Base-by-base conservation (phyloP, 495 filamentous ascomycete genomes). In the Choiromyces venosus region DNA sequence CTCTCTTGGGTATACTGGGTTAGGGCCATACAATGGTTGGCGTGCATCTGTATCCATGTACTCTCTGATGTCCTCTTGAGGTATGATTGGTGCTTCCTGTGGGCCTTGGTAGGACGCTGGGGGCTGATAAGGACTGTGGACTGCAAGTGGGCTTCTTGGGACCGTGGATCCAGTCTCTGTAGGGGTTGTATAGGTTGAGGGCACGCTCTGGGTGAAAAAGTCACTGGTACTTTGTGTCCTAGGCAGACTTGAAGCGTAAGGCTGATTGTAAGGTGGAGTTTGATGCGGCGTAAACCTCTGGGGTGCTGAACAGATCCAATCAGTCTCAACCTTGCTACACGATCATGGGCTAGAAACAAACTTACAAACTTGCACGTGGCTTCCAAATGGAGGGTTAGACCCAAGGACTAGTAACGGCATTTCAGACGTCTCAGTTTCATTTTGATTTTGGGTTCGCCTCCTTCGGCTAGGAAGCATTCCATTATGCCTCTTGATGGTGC, bases 401-500 rank as follows among this genome's bases (percentile, higher is more conserved):
- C 44, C 44, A 61, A 29, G 52, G 52, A 4, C 29, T 9, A 12
- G 52, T 29, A 29, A 3, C 10, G n/a, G 9, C n/a, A 29, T 16
- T 1, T 74, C 72, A 0, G 37, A 21, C 2, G 44, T 4, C 7
- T 77, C 75, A 56, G 66, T 29, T 33, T 67, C 56, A 42, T 72
- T 76, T 1, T 29, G 68, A 37, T 72, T 77, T 29, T 72, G 74
- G 4, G 74, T 77, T 16, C 75, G 75, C 38, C 75, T 77, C 66
- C 75, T 69, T 46, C 75, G 69, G 37, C 69, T 38, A 73, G 75
- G 75, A 16, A 77, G 42, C 36, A 36, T 38, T 40, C 77, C 77
- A 37, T 76, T 78, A 40, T 80, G 68, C 38, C 70, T n/a, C 21
- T 61, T 76, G 56, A 80, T 79, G 37, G 76, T 61, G 25, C 25